Evolutionary conservation across 140 eudicot species (phyloP), one percentile per base, ranked within the genome.

Genomic region (Oenanthe javanica): DNA sequence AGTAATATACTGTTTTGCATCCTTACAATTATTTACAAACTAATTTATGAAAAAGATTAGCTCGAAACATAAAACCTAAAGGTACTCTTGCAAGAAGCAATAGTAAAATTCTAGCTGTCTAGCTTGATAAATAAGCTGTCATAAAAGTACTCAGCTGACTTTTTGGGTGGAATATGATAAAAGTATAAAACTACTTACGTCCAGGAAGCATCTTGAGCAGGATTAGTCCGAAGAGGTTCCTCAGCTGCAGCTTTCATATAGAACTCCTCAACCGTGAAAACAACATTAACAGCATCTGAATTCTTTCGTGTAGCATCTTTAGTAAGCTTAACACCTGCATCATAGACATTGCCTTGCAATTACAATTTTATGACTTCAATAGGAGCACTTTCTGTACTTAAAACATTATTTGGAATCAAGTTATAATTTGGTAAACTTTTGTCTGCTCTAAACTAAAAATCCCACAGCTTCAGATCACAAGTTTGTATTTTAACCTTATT

Each of bases 161-260:
- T 6, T 64, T 45, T 47, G 49, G 55, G 46, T 64, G 31, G 55
- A 12, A 63, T 75, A 81, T 46, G 45, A 25, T 79, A 55, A 31
- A 31, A 31, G 36, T 31, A 31, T 31, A 55, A 78, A 69, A 19
- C 49, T 72, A 84, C 90, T 88, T 87, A 90, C 97, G 70, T 90
- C 97, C 97, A 92, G 73, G 81, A 82, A 80, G 89, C 80, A 79
- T 57, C 67, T 25, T 71, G 47, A 76, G 90, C 66, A 78, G 93
- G 97, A 80, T 79, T 42, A 36, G 72, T 72, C 27, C 77, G 84
- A 66, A 63, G 42, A 57, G 48, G 48, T 46, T 48, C 80, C 76
- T 57, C 84, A 45, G 66, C 42, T 48, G 63, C 55, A 25, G 21
- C 18, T 46, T 75, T 25, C 0, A 66, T 76, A 64, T 48, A 31